Evolutionary conservation across 306 rosid species (phyloP).

Genomic region (Cicer arietinum): DNA sequence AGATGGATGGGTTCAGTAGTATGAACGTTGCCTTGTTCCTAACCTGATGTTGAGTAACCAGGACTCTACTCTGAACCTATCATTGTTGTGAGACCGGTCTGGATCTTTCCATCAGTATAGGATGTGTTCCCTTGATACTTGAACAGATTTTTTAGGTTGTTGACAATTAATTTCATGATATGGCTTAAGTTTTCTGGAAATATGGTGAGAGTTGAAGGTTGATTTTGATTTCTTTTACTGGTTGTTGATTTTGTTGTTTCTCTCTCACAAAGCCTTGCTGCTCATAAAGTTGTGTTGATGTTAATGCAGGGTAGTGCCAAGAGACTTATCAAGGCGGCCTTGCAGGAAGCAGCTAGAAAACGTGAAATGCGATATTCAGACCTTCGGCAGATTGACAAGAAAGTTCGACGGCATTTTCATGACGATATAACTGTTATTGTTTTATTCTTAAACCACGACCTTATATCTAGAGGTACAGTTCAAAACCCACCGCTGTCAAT

Average conservation of each 20-base stretch:
- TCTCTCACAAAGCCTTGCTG: neutral
- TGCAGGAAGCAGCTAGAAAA: slow-evolving; percentile 90
- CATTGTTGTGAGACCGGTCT: neutral
- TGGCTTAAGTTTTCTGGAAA: neutral
- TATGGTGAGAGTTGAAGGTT: slow-evolving; percentile 5
- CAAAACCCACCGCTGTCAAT: slow-evolving; percentile 63
- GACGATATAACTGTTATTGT: slow-evolving; percentile 87
- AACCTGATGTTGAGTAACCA: neutral
- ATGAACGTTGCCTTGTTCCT: neutral
- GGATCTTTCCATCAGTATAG: neutral
- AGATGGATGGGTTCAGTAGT: neutral
- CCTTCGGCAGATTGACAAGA: slow-evolving; percentile 79
- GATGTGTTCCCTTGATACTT: slow-evolving; percentile 1
- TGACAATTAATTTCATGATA: slow-evolving; percentile 4
- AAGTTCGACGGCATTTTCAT: slow-evolving; percentile 86
- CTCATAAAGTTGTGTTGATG: slow-evolving; percentile 22
- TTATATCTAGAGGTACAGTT: slow-evolving; percentile 63
- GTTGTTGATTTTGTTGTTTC: slow-evolving; percentile 15
- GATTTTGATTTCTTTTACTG: slow-evolving; percentile 26
- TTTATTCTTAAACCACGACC: slow-evolving; percentile 86
- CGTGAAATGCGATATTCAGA: slow-evolving; percentile 88
- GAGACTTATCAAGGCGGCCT: slow-evolving; percentile 84
- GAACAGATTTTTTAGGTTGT: neutral
- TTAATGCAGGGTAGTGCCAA: slow-evolving; percentile 85
- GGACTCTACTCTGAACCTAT: neutral